Evolutionary conservation across 2,329 filamentous ascomycete genomes (phyloP).

Genomic region (Coleophoma crateriformis): DNA sequence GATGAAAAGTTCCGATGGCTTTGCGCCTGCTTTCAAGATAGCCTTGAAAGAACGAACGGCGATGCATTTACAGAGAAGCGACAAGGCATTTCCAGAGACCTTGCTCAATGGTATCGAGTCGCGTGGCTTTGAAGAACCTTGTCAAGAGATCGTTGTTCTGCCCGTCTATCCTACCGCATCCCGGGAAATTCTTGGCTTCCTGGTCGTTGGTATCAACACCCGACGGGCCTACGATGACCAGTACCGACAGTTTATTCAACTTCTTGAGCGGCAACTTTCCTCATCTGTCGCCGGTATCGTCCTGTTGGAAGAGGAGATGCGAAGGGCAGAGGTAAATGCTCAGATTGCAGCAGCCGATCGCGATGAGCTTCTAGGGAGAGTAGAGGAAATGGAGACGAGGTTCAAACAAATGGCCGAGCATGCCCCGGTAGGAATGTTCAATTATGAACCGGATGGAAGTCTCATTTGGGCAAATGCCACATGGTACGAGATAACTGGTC

Average conservation of each 20-base stretch:
- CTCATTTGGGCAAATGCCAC: neutral
- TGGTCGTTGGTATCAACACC: neutral
- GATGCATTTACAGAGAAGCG: neutral
- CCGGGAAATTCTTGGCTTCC: neutral
- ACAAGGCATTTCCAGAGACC: neutral
- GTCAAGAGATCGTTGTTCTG: neutral
- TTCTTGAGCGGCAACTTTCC: neutral
- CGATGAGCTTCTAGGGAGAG: neutral
- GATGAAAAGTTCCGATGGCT: neutral
- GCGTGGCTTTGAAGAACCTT: slow-evolving; percentile 1
- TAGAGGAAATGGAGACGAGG: neutral
- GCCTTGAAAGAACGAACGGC: neutral
- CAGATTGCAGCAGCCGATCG: neutral
- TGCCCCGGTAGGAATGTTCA: neutral
- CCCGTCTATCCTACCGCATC: neutral
- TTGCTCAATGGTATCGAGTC: neutral
- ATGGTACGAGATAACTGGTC: neutral
- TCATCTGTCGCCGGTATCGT: slow-evolving; percentile 1
- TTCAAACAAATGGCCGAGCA: slow-evolving; percentile 1
- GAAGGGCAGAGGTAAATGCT: neutral
- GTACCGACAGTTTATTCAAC: neutral
- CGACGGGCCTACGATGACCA: neutral
- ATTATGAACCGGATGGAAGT: neutral
- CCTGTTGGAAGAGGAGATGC: neutral
- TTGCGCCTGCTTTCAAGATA: neutral